These are phyloP conservation scores for Beauveria sp. DNA, from an alignment of 2,329 filamentous ascomycete genomes.

Conservation along the genomic window DNA sequence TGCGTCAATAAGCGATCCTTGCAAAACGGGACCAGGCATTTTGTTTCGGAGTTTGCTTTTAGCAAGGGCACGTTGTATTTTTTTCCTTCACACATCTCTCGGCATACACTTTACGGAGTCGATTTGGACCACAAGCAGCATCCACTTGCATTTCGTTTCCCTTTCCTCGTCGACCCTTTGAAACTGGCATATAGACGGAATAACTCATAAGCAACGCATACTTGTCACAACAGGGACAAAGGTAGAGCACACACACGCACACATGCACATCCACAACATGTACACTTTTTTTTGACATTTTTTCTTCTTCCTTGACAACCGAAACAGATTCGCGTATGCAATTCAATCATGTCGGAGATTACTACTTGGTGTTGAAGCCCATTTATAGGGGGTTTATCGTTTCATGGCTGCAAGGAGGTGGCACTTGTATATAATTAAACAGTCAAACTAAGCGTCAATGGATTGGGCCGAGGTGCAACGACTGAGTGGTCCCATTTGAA, in stretches of 20 bases:
- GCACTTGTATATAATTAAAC: constrained; percentile 6
- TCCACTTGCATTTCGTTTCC: constrained; percentile 2
- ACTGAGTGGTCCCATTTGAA: background rate
- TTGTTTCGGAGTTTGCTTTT: constrained; percentile 6
- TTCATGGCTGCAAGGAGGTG: background rate
- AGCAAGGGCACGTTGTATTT: constrained; percentile 5
- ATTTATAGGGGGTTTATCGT: background rate
- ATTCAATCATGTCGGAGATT: background rate
- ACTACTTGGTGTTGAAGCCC: background rate
- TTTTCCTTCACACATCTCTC: constrained; percentile 9
- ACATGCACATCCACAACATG: constrained; percentile 1
- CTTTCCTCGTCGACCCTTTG: background rate
- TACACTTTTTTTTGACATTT: constrained; percentile 8
- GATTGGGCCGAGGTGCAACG: background rate
- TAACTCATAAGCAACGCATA: constrained; percentile 3
- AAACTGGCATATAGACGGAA: constrained; percentile 12
- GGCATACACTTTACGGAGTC: constrained; percentile 10
- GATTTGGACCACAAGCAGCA: constrained; percentile 6
- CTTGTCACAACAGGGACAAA: constrained; percentile 9
- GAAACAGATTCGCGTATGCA: background rate
- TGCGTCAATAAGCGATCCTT: constrained; percentile 33
- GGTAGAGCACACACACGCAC: background rate
- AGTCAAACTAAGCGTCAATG: constrained; percentile 7
- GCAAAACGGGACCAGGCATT: background rate
- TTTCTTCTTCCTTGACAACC: background rate